phyloP scores from a whole-genome alignment of 1,284 basidiomycete species.

The Malassezia furfur region DNA sequence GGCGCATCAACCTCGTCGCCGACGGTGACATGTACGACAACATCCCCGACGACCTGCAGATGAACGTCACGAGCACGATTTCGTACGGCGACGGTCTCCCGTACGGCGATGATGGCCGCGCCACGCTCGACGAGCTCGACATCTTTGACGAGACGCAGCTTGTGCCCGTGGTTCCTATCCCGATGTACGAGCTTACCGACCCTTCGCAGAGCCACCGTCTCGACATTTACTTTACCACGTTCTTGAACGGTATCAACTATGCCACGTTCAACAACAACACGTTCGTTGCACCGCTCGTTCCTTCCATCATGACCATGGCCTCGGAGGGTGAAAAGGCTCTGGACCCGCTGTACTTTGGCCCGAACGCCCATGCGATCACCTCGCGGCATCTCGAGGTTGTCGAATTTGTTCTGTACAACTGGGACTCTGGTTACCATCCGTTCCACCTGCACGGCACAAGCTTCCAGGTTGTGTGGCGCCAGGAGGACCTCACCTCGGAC shows the following conservation, averaged over 20 bases:
- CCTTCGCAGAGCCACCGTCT: slow-evolving; percentile 46
- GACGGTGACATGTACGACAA: slow-evolving; percentile 55
- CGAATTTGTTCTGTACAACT: slow-evolving; percentile 70
- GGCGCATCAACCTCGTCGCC: slow-evolving; percentile 81
- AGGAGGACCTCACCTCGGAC: slow-evolving; percentile 65
- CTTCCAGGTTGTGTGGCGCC: slow-evolving; percentile 58
- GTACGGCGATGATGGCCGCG: slow-evolving; percentile 10
- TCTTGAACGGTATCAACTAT: slow-evolving; percentile 46
- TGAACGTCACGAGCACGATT: slow-evolving; percentile 38
- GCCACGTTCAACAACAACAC: slow-evolving; percentile 50
- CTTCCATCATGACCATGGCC: slow-evolving; percentile 26
- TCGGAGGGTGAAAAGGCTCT: neutral
- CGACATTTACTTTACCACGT: slow-evolving; percentile 52
- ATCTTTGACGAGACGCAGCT: slow-evolving; percentile 51
- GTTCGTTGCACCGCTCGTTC: slow-evolving; percentile 56
- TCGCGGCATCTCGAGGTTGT: slow-evolving; percentile 64
- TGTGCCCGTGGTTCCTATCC: slow-evolving; percentile 46
- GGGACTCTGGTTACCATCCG: slow-evolving; percentile 65
- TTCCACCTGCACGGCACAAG: slow-evolving; percentile 21
- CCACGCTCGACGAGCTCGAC: slow-evolving; percentile 23
- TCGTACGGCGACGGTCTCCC: slow-evolving; percentile 28
- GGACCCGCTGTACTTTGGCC: slow-evolving; percentile 10
- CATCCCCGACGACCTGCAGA: slow-evolving; percentile 31
- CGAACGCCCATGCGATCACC: slow-evolving; percentile 55
- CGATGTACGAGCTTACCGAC: slow-evolving; percentile 13